phyloP scores from a whole-genome alignment of 257 asterid species.

The Vinca minor region DNA sequence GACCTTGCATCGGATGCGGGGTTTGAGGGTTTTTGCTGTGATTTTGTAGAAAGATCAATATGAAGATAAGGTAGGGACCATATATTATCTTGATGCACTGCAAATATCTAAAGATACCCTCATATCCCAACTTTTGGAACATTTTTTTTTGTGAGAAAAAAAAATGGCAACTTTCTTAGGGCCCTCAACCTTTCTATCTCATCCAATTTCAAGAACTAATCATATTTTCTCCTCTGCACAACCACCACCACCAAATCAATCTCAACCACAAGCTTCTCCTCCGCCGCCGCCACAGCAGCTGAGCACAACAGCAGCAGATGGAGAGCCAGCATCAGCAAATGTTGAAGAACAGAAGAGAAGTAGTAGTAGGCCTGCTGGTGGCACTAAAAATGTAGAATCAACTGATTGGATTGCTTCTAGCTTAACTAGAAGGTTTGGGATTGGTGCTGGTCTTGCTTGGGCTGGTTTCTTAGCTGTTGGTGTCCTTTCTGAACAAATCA shows the following conservation, averaged over 20 bases:
- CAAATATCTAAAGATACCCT: slow-evolving; percentile 19
- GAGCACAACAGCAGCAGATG: slow-evolving; percentile 25
- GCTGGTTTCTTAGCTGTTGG: slow-evolving; percentile 72
- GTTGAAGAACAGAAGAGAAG: slow-evolving; percentile 26
- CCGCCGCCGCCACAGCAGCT: slow-evolving; percentile 33
- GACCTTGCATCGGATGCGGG: too few species aligned
- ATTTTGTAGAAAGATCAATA: background rate
- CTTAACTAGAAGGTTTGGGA: slow-evolving; percentile 73
- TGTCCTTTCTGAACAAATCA: slow-evolving; percentile 78
- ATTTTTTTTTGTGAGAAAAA: background rate
- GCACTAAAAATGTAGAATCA: slow-evolving; percentile 39
- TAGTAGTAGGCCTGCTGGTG: slow-evolving; percentile 12
- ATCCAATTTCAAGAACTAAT: slow-evolving; percentile 35
- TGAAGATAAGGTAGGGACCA: slow-evolving; percentile 64
- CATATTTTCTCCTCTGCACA: slow-evolving; percentile 46
- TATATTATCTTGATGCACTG: background rate
- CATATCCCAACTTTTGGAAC: background rate
- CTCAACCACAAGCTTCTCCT: slow-evolving; percentile 24
- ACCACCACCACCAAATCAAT: slow-evolving; percentile 35
- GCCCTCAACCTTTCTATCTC: slow-evolving; percentile 48
- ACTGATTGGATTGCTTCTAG: slow-evolving; percentile 79
- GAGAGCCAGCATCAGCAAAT: slow-evolving; percentile 20
- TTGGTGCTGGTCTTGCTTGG: slow-evolving; percentile 93
- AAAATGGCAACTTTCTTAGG: slow-evolving; percentile 59
- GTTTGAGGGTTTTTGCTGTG: too few species aligned